phyloP scores from a whole-genome alignment of 2,329 filamentous ascomycete genomes.

The Cercospora berteroae region DNA sequence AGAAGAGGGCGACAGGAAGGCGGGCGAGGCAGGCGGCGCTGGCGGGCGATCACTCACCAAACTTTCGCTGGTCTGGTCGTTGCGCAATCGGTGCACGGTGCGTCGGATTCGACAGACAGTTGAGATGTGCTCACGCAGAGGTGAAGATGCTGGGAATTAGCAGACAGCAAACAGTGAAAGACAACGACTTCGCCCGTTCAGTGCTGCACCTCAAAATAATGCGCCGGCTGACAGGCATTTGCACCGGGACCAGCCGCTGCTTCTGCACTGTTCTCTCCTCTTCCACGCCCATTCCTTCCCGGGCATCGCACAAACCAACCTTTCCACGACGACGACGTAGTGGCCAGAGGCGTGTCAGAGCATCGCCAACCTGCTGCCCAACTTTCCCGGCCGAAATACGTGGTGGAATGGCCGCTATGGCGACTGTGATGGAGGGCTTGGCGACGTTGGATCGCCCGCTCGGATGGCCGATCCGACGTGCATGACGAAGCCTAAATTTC shows the following conservation, averaged over 20 bases:
- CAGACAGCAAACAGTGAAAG: not conserved
- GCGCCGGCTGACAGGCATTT: slow-evolving; percentile 5
- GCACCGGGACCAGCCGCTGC: not conserved
- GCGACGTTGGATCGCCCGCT: not conserved
- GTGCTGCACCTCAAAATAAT: slow-evolving; percentile 6
- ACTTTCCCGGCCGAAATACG: not conserved
- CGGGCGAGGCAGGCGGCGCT: not conserved
- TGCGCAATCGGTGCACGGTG: slow-evolving; percentile 1
- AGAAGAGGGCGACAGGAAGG: not conserved
- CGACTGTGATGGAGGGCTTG: slow-evolving; percentile 18
- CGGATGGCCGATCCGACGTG: not conserved
- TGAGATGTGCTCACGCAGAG: not conserved
- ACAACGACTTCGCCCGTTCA: not conserved
- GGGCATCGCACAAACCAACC: not conserved
- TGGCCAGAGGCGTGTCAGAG: not conserved
- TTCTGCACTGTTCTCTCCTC: slow-evolving; percentile 1
- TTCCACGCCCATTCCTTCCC: slow-evolving; percentile 11
- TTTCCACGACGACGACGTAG: not conserved
- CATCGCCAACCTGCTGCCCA: not conserved
- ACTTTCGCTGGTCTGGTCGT: not conserved
- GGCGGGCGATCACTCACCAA: slow-evolving; percentile 5
- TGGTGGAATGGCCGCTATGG: not conserved
- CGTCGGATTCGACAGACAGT: not conserved
- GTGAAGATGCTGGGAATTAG: not conserved
- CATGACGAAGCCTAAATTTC: slow-evolving; percentile 3